Evolutionary conservation across 2,329 filamentous ascomycete species (phyloP).

Genomic region (Neofusicoccum kwambonambiense): DNA sequence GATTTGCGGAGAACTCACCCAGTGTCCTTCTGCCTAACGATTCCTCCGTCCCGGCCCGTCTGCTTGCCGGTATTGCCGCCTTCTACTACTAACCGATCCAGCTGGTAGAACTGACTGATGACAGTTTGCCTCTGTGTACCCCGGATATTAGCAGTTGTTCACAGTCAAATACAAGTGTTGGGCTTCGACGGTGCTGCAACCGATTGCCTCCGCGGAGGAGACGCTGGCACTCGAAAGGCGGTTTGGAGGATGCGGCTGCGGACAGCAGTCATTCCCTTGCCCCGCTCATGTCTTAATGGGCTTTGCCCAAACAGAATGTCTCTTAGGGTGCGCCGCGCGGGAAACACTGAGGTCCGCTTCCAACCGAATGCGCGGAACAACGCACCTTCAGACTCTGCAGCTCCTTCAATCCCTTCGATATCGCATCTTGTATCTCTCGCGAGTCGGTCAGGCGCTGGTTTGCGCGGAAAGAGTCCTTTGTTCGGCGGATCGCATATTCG

Average conservation of each 20-base stretch:
- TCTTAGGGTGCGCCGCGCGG: neutral
- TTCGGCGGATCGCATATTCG: conserved; percentile 90
- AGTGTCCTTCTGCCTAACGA: conserved; percentile 74
- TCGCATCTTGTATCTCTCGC: conserved; percentile 77
- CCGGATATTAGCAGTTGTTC: neutral
- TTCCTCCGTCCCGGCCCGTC: conserved; percentile 62
- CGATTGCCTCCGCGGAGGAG: neutral
- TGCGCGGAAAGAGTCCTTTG: conserved; percentile 86
- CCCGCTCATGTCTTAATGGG: too few species aligned
- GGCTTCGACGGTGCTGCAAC: neutral
- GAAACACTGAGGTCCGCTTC: too few species aligned
- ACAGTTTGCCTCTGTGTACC: conserved; percentile 80
- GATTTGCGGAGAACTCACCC: conserved; percentile 56
- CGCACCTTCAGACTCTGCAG: conserved; percentile 88
- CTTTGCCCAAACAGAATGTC: neutral
- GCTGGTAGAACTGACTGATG: conserved; percentile 90
- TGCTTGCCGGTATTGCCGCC: conserved; percentile 78
- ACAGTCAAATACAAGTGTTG: neutral
- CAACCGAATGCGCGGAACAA: neutral
- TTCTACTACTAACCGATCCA: conserved; percentile 90
- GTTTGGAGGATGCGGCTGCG: too few species aligned
- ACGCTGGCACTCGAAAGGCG: neutral
- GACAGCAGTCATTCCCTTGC: too few species aligned
- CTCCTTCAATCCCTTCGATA: conserved; percentile 85
- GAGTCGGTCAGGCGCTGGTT: conserved; percentile 71